Conservation (phyloP, 345 rosid species). For the Cochlearia excelsa region DNA sequence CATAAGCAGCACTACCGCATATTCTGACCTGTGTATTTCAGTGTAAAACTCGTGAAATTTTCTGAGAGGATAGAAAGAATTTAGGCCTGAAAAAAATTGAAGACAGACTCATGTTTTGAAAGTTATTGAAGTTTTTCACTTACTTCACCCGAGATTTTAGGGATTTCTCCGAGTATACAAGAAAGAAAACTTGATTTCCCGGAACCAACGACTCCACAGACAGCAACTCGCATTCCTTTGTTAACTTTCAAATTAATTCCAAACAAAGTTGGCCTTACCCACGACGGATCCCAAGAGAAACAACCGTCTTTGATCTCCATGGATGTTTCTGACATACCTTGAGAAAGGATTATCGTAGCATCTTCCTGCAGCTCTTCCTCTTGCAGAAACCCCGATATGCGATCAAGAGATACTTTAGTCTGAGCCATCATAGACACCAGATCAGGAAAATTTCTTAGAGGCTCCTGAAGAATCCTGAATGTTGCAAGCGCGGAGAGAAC, state of each 20-base stretch:
- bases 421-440: conserved; percentile 99
- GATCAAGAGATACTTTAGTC: conserved; percentile 97
- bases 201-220: conserved; percentile 95
- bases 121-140: conserved; percentile 37
- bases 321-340: conserved; percentile 57
- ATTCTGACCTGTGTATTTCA: conserved; percentile 65
- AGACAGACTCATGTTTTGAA: background rate
- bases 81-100: no score
- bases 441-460: conserved; percentile 98
- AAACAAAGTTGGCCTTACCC: conserved; percentile 66
- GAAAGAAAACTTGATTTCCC: conserved; percentile 99
- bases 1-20: conserved; percentile 95
- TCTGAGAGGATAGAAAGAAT: conserved; percentile 9
- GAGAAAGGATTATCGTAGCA: conserved; percentile 79
- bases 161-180: conserved; percentile 97
- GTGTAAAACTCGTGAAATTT: conserved; percentile 21
- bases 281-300: conserved; percentile 82
- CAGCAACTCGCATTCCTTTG: conserved; percentile 97
- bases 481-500: conserved; percentile 99
- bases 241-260: conserved; percentile 76
- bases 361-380: conserved; percentile 97
- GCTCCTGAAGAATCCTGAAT: conserved; percentile 98
- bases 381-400: conserved; percentile 90
- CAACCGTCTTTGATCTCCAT: conserved; percentile 78
- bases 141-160: conserved; percentile 96